Evolutionary conservation across 805 yeast species (phyloP), one percentile per base, ranked within the genome.

Genomic region (Metschnikowia picachoensis): DNA sequence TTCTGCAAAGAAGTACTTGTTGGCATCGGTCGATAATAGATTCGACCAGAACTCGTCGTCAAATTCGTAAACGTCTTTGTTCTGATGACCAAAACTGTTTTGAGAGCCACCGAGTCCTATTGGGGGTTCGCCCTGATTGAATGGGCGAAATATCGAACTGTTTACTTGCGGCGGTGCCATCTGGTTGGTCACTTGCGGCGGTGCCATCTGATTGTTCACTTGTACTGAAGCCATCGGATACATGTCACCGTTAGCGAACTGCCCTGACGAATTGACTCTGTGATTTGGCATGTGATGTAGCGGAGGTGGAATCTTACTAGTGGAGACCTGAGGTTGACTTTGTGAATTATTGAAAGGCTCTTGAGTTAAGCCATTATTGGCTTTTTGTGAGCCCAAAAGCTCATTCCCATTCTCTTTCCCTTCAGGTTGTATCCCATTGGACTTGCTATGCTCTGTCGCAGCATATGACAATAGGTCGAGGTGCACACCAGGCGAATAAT

Each of bases 21-120:
- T 67, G 14, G 67, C 51, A 35, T 58, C 66, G 0, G 68, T 59
- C 42, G 67, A 67, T 30, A 77, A 59, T 30, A 77, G 61, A 48
- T 83, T 86, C 31, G 81, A 73, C 90, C 90, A 84, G 55, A 84
- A 81, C 57, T 84, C 90, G 56, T 83, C 90, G 47, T 79, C 80
- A 31, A 83, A 61, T 9, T 81, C 76, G 67, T 46, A 39, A 10
- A 46, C 29, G 30, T 44, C 47, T 33, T 37, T 44, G 31, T 39
- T 40, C 29, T 31, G 28, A 17, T 41, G 39, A 29, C 16, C 28
- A 20, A 30, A 27, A 7, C 39, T 33, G 16, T n/a, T 34, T 7
- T 25, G 7, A 12, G 30, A 12, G 27, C 12, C 31, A 32, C 28
- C 41, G 32, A 28, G 33, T 12, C 14, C 20, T 3, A n/a, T 11